Conservation (phyloP, 331 rosid species). For the Dryas integrifolia region DNA sequence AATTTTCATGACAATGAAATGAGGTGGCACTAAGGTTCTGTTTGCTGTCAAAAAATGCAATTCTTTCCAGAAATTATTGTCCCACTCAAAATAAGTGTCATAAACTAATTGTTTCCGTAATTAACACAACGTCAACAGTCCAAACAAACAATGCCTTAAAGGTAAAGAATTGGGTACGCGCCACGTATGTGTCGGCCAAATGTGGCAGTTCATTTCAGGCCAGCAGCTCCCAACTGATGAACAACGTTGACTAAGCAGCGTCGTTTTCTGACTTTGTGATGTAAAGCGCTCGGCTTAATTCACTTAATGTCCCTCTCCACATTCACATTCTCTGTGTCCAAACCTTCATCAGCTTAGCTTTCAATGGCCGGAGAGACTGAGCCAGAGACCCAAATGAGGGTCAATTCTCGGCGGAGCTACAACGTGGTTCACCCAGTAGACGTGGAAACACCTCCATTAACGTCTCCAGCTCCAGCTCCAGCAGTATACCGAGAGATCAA, state of each 20-base stretch:
- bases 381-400: constrained; percentile 41
- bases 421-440: constrained; percentile 54
- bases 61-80: too few relatives aligned
- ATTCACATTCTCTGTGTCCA: background rate
- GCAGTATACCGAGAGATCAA: constrained; percentile 39
- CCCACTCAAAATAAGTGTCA: too few relatives aligned
- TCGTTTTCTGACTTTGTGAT: background rate
- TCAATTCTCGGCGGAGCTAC: constrained; percentile 42
- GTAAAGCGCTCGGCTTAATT: background rate
- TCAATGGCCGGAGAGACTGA: constrained; percentile 48
- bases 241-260: constrained; percentile 15
- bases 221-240: constrained; percentile 5
- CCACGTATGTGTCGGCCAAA: background rate
- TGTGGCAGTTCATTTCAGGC: background rate
- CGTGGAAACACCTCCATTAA: constrained; percentile 20
- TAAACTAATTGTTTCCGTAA: too few relatives aligned
- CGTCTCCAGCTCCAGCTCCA: constrained; percentile 26
- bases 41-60: too few relatives aligned
- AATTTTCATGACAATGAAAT: background rate
- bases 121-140: too few relatives aligned
- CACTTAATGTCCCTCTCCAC: background rate
- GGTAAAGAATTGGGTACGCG: background rate
- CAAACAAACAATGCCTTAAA: background rate
- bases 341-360: background rate
- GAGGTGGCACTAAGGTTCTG: too few relatives aligned